Percentiles rank a stretch among this genome's conserved stretches.
Evolutionary conservation across 345 rosid species (phyloP).

Genomic region (Aethionema arabicum): DNA sequence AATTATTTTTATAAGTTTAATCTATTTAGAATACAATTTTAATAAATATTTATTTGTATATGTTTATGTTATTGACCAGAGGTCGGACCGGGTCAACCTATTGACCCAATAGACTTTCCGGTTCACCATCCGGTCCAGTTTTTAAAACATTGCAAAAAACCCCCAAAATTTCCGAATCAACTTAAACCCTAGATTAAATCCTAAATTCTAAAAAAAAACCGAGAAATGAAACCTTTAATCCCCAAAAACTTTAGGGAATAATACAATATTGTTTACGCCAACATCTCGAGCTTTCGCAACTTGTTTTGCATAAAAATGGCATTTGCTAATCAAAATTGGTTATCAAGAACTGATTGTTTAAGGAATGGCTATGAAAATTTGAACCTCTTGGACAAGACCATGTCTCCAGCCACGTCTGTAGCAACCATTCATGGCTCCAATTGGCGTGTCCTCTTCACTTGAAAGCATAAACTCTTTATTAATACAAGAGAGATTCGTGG

Average conservation of each 20-base stretch:
- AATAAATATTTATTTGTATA: no score
- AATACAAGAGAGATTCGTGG: conserved; percentile 1
- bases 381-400: conserved; percentile 86
- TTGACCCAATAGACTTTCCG: no score
- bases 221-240: conserved; percentile 63
- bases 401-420: conserved; percentile 97
- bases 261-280: conserved; percentile 81
- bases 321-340: neutral
- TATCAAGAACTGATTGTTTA: neutral
- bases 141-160: no score
- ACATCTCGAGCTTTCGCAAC: conserved; percentile 91
- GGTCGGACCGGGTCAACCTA: no score
- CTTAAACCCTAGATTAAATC: no score
- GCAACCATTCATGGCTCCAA: conserved; percentile 99
- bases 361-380: no score
- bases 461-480: conserved; percentile 31
- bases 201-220: no score
- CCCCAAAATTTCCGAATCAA: no score
- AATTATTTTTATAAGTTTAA: no score
- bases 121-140: no score
- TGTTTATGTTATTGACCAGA: no score
- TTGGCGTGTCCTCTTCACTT: conserved; percentile 95
- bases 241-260: conserved; percentile 97
- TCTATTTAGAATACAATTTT: no score
- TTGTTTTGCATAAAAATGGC: conserved; percentile 47